Evolutionary conservation across 768 basidiomycete genomes (phyloP), one percentile per base, ranked within the genome.

Genomic region (Hypholoma sublateritium): DNA sequence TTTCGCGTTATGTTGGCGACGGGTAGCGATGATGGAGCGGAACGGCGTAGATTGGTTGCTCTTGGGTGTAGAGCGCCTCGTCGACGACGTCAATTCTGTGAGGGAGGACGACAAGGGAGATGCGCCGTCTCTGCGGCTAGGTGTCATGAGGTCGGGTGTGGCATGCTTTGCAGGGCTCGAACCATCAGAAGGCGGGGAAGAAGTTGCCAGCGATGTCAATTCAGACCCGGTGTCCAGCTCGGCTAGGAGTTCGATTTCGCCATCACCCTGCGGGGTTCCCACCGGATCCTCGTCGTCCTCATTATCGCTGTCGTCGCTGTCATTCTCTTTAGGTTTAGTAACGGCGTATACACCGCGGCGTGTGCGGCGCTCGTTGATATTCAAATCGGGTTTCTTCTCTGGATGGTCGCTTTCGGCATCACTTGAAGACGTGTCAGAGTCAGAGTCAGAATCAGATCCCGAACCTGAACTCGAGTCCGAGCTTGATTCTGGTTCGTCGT

Each of bases 341-440:
- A 89, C 81, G 25, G 88, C 87, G 67, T 93, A 93, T 16, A 93
- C 91, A 32, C 91, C 90, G 41, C 91, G 80, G 28, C 91, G 84
- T 48, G 91, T 93, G 60, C 91, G 78, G 37, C 91, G 80, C 68
- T 92, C 91, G 64, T 93, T 87, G 59, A 91, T 72, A 63, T 93
- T 89, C 53, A 85, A 71, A 43, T 65, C 59, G 55, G 73, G 53
- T 58, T 77, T 64, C 48, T 51, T 51, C 22, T 69, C 62, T 17
- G 76, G 74, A 9, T 67, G 72, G 58, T 81, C 80, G 56, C 73
- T 75, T 53, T 77, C 77, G 19, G 73, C 70, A 25, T 72, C 72
- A 61, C 65, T 70, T 34, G 71, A 70, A 14, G 72, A 70, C 44
- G 74, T 73, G 50, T 80, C 77, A n/a, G 73, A 76, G 60, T 78